phyloP scores from a whole-genome alignment of 495 filamentous ascomycete genomes.

The Penicillium taxi region DNA sequence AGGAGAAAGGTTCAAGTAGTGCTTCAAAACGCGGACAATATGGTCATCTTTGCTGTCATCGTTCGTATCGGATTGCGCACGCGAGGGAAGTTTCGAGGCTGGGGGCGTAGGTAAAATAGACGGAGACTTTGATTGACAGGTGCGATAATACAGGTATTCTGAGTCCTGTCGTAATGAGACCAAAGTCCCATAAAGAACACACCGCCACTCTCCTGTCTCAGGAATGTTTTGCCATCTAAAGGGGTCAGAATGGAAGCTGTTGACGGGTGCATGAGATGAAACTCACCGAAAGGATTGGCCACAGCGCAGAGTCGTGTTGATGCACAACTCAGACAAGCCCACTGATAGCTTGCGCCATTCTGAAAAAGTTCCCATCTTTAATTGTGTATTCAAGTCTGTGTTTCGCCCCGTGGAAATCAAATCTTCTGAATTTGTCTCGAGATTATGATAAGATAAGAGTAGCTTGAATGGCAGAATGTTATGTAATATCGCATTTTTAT shows the following conservation, averaged over 20 bases:
- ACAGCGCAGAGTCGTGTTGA: conserved; percentile 84
- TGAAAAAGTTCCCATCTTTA: conserved; percentile 33
- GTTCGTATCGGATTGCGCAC: conserved; percentile 10
- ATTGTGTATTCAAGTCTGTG: no score
- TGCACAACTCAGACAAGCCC: conserved; percentile 72
- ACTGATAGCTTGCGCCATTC: conserved; percentile 80
- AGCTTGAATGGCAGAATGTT: background rate
- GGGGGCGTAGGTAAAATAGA: conserved; percentile 15
- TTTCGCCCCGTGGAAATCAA: no score
- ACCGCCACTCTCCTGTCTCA: conserved; percentile 77
- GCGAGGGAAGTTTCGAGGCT: conserved; percentile 26
- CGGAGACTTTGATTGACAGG: conserved; percentile 11
- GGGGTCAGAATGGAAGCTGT: conserved; percentile 7
- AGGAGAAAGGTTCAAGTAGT: conserved; percentile 75
- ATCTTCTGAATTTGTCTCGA: no score
- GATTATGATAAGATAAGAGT: no score
- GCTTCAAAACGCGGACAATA: conserved; percentile 57
- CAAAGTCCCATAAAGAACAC: conserved; percentile 76
- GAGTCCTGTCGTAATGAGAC: conserved; percentile 78
- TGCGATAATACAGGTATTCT: conserved; percentile 70
- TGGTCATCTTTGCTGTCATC: conserved; percentile 42
- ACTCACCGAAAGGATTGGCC: conserved; percentile 79
- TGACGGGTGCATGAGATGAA: background rate
- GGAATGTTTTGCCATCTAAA: conserved; percentile 72
- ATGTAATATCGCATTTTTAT: no score